Percentiles rank a stretch among this genome's conserved stretches.
Evolutionary conservation across 352 stramenopile genomes (phyloP).

Genomic region (Phytophthora constricta): DNA sequence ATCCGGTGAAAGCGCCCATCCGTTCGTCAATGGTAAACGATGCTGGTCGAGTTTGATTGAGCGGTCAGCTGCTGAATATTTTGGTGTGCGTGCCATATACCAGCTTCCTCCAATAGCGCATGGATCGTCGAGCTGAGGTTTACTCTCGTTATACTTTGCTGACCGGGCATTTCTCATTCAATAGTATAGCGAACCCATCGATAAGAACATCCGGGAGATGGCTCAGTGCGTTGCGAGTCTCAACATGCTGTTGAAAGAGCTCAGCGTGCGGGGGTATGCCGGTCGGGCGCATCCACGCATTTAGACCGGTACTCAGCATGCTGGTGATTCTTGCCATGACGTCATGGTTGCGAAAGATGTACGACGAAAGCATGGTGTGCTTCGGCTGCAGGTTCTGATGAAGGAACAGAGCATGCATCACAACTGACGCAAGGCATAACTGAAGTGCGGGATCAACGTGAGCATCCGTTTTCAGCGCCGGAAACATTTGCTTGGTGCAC

Average conservation of each 20-base stretch:
- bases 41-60: neutral
- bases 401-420: too few species aligned
- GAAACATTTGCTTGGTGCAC: neutral
- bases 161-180: too few species aligned
- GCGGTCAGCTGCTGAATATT: neutral
- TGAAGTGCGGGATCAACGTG: too few species aligned
- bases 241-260: neutral
- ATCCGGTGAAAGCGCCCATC: slow-evolving; percentile 6
- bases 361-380: too few species aligned
- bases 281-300: neutral
- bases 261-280: neutral
- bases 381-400: too few species aligned
- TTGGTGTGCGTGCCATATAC: slow-evolving; percentile 1
- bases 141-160: neutral
- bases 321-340: too few species aligned
- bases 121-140: neutral
- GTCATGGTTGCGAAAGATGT: too few species aligned
- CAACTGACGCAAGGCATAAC: too few species aligned
- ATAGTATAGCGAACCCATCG: too few species aligned
- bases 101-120: slow-evolving; percentile 3
- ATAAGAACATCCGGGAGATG: too few species aligned
- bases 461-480: too few species aligned
- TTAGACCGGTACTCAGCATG: too few species aligned
- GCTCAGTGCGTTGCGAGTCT: neutral
- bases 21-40: neutral